Conservation (phyloP, 257 asterid genomes). For the Osmanthus fragrans region DNA sequence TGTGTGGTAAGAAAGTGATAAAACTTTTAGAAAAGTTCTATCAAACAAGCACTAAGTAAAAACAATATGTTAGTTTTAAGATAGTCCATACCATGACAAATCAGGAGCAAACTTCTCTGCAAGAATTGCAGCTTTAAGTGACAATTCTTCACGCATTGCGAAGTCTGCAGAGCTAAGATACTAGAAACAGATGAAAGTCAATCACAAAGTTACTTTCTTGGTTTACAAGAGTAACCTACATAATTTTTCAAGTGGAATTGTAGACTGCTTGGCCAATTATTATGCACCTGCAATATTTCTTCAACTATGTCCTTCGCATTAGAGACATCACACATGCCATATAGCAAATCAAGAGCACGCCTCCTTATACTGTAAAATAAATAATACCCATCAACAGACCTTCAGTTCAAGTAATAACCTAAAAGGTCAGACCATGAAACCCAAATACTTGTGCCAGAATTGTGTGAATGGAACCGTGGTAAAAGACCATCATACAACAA, state of each 20-base stretch:
- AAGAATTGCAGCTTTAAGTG: constrained; percentile 88
- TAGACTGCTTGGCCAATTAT: constrained; percentile 18
- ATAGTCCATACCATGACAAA: constrained; percentile 71
- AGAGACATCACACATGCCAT: constrained; percentile 98
- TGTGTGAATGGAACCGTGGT: background rate
- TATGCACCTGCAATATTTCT: constrained; percentile 80
- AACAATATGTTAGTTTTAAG: background rate
- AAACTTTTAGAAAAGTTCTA: no score
- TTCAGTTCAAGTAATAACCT: background rate
- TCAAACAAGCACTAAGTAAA: background rate
- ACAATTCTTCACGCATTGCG: constrained; percentile 58
- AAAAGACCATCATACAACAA: background rate
- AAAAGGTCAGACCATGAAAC: background rate
- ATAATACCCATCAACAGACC: constrained; percentile 16
- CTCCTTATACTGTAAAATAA: constrained; percentile 68
- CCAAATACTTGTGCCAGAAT: background rate
- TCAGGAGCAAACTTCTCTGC: constrained; percentile 98
- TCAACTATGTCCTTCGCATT: constrained; percentile 98
- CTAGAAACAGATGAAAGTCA: constrained; percentile 40
- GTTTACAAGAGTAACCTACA: constrained; percentile 22
- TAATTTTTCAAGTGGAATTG: background rate
- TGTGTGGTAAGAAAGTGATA: no score
- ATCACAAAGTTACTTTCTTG: constrained; percentile 17
- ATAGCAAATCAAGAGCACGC: constrained; percentile 94
- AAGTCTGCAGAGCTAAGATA: constrained; percentile 83